Percentiles rank a stretch among this genome's conserved stretches.
Evolutionary conservation across 1,284 basidiomycete species (phyloP).

Genomic region (Leccinum angustisporum): DNA sequence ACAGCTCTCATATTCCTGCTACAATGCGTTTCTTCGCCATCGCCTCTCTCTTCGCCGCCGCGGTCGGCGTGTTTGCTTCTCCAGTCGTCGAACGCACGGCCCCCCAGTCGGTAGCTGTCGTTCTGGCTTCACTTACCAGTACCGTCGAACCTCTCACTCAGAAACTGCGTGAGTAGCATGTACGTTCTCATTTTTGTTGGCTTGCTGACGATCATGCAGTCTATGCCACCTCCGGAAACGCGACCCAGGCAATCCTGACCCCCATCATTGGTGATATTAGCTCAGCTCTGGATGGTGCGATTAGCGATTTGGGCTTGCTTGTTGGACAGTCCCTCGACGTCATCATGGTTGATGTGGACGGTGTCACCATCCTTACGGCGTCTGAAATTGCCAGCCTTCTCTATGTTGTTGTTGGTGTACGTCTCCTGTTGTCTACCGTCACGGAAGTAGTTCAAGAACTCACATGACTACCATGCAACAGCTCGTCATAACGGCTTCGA

Average conservation of each 20-base stretch:
- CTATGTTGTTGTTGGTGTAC: conserved; percentile 2
- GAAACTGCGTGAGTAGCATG: conserved; percentile 11
- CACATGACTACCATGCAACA: conserved; percentile 1
- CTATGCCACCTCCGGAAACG: conserved; percentile 17
- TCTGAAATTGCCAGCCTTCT: conserved; percentile 16
- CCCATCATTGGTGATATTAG: conserved; percentile 12
- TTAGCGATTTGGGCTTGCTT: conserved; percentile 7
- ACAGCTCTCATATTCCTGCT: not conserved
- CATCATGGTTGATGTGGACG: conserved; percentile 15
- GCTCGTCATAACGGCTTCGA: conserved; percentile 12
- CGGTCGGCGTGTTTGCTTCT: conserved; percentile 8
- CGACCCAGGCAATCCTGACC: conserved; percentile 12
- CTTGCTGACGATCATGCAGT: conserved; percentile 9
- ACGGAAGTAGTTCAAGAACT: not conserved
- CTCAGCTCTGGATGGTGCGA: conserved; percentile 8
- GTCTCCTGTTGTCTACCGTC: not conserved
- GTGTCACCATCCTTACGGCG: not conserved
- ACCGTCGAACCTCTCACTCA: conserved; percentile 12
- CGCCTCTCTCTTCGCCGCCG: conserved; percentile 10
- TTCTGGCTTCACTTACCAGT: conserved; percentile 9
- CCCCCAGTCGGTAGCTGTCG: conserved; percentile 5
- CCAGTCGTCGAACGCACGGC: conserved; percentile 13
- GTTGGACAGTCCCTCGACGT: conserved; percentile 2
- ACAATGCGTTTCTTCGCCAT: conserved; percentile 18
- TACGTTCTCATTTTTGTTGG: not conserved